A percentile compares a stretch with the other conserved stretches of the same genome.
Conservation (phyloP, 257 asterid species). For the Petrea volubilis region DNA sequence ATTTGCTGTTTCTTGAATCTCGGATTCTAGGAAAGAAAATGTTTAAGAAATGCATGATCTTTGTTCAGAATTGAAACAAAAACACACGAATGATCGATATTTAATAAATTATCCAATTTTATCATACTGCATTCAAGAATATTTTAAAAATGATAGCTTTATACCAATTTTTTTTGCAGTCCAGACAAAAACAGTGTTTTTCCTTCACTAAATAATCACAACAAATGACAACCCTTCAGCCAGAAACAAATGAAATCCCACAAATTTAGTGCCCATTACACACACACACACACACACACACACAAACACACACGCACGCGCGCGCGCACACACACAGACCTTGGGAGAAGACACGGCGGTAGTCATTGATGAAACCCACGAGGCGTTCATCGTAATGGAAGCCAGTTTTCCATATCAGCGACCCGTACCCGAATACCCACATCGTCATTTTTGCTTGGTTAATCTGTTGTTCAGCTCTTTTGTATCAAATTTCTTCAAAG, state of each 20-base stretch:
- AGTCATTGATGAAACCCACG: slow-evolving; percentile 78
- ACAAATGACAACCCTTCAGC: background rate
- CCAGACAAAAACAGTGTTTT: background rate
- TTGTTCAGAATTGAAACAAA: background rate
- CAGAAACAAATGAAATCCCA: background rate
- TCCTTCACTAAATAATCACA: no score
- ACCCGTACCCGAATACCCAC: slow-evolving; percentile 99
- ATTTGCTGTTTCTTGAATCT: background rate
- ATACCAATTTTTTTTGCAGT: background rate
- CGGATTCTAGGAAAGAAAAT: background rate
- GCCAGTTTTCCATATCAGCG: slow-evolving; percentile 92
- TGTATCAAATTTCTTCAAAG: background rate
- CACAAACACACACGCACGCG: background rate
- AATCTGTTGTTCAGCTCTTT: background rate
- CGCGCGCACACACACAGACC: slow-evolving; percentile 33
- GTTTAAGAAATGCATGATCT: background rate
- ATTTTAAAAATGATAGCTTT: background rate
- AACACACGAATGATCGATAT: background rate
- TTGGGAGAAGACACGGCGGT: slow-evolving; percentile 95
- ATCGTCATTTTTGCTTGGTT: slow-evolving; percentile 55
- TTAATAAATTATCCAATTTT: background rate
- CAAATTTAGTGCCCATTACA: background rate
- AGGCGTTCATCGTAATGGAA: slow-evolving; percentile 76
- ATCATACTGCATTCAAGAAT: background rate
- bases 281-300: background rate